Conservation (phyloP, 2,329 filamentous ascomycete species). For the Monosporascus sp. region DNA sequence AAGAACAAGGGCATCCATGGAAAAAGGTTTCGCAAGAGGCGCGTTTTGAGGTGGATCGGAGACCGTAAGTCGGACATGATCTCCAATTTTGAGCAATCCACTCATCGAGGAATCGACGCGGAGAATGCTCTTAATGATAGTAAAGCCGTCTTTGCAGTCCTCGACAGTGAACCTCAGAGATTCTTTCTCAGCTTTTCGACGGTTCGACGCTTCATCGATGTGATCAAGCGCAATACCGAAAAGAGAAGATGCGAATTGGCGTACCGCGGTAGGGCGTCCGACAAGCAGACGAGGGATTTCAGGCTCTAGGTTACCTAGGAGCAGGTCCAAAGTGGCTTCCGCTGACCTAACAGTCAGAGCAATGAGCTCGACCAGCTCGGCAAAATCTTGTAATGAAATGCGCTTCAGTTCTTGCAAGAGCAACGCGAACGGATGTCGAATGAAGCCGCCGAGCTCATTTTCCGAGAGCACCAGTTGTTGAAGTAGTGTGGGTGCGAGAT, state of each 20-base stretch:
- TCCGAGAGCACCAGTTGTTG: slow-evolving; percentile 6
- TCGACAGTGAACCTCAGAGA: slow-evolving; percentile 6
- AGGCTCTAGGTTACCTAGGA: slow-evolving; percentile 29
- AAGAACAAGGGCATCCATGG: slow-evolving; percentile 34
- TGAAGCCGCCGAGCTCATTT: slow-evolving; percentile 20
- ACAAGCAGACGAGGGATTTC: slow-evolving; percentile 23
- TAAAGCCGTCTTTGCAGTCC: slow-evolving; percentile 9
- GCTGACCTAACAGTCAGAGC: slow-evolving; percentile 25
- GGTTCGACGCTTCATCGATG: slow-evolving; percentile 27
- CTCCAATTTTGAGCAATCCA: slow-evolving; percentile 15
- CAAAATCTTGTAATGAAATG: slow-evolving; percentile 21
- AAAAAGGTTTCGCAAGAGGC: slow-evolving; percentile 20
- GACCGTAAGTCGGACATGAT: slow-evolving; percentile 31
- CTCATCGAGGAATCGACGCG: slow-evolving; percentile 17
- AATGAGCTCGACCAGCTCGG: slow-evolving; percentile 26
- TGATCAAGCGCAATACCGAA: slow-evolving; percentile 35
- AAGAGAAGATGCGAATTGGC: slow-evolving; percentile 27
- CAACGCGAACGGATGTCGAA: slow-evolving; percentile 21
- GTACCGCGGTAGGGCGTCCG: slow-evolving; percentile 18
- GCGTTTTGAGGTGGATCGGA: slow-evolving; percentile 28
- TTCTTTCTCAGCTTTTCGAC: slow-evolving; percentile 4
- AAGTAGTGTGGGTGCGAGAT: slow-evolving; percentile 1
- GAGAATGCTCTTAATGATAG: slow-evolving; percentile 26
- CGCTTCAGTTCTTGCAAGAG: slow-evolving; percentile 19
- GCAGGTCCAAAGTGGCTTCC: slow-evolving; percentile 22